phyloP scores from a whole-genome alignment of 345 rosid genomes.

The Excoecaria cochinchinensis region DNA sequence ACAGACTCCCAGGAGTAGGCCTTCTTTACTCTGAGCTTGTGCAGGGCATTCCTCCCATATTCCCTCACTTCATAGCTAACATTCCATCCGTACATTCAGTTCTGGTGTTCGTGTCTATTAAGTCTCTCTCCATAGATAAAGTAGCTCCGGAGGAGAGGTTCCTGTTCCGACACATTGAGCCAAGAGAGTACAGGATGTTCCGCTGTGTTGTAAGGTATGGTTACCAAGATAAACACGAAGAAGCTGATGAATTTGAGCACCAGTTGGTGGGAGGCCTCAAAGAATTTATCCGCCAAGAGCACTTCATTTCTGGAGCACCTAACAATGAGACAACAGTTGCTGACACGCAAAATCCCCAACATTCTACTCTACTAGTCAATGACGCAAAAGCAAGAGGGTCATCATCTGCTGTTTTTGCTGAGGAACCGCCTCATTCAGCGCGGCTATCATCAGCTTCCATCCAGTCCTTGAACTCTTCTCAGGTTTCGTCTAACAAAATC shows the following conservation, averaged over 20 bases:
- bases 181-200: slow-evolving; percentile 56
- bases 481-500: slow-evolving; percentile 4
- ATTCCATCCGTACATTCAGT: slow-evolving; percentile 64
- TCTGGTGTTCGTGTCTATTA: slow-evolving; percentile 64
- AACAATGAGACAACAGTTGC: not conserved
- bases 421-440: slow-evolving; percentile 33
- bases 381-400: slow-evolving; percentile 21
- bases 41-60: slow-evolving; percentile 74
- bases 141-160: slow-evolving; percentile 56
- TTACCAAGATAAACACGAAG: slow-evolving; percentile 47
- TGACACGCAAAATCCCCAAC: slow-evolving; percentile 4
- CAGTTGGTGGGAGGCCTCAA: slow-evolving; percentile 48
- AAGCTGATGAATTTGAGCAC: slow-evolving; percentile 45
- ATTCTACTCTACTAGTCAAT: slow-evolving; percentile 19
- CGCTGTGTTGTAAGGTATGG: slow-evolving; percentile 77
- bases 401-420: slow-evolving; percentile 22
- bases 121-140: slow-evolving; percentile 54
- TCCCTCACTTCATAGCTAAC: slow-evolving; percentile 57
- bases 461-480: not conserved
- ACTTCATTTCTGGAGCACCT: slow-evolving; percentile 32
- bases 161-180: slow-evolving; percentile 62
- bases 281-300: slow-evolving; percentile 51
- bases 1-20: slow-evolving; percentile 62
- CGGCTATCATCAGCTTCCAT: slow-evolving; percentile 43
- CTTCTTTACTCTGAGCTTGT: slow-evolving; percentile 72